A percentile compares a stretch with the other conserved stretches of the same genome.
phyloP scores from a whole-genome alignment of 441 rosid genomes.

The Croton laevigatus region DNA sequence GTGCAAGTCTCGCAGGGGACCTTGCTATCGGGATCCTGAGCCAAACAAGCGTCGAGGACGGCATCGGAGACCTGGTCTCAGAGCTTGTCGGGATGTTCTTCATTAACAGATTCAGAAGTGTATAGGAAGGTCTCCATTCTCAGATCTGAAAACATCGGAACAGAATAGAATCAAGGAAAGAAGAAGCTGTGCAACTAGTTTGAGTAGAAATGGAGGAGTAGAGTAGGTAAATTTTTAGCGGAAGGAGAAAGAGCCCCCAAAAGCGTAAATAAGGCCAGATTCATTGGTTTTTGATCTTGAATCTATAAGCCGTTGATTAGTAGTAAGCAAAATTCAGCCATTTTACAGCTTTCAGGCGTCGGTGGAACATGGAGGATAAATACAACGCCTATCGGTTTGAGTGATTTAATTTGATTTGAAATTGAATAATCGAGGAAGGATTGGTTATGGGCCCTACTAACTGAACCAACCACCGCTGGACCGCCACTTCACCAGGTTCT shows the following conservation, averaged over 20 bases:
- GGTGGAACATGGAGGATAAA: no score
- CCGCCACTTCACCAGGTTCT: no score
- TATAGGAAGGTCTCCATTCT: constrained; percentile 48
- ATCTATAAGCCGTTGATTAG: no score
- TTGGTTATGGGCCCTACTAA: no score
- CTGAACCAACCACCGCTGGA: no score
- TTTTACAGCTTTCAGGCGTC: no score
- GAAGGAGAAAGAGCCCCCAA: background rate
- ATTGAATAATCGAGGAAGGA: no score
- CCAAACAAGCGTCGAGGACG: constrained; percentile 56
- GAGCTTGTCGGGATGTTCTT: constrained; percentile 65
- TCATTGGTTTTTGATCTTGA: background rate
- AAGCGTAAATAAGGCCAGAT: constrained; percentile 2
- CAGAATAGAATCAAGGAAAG: constrained; percentile 31
- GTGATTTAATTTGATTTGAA: no score
- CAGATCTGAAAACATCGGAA: constrained; percentile 33
- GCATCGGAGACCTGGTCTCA: constrained; percentile 65
- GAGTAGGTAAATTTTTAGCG: constrained; percentile 5
- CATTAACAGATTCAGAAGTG: constrained; percentile 62
- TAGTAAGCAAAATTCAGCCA: no score
- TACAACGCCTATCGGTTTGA: no score
- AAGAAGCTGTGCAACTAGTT: background rate
- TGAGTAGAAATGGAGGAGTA: background rate
- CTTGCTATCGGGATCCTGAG: constrained; percentile 59
- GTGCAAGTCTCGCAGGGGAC: constrained; percentile 57